Evolutionary conservation across 1,139 yeast genomes (phyloP).

Genomic region (Suhomyces anneliseae): DNA sequence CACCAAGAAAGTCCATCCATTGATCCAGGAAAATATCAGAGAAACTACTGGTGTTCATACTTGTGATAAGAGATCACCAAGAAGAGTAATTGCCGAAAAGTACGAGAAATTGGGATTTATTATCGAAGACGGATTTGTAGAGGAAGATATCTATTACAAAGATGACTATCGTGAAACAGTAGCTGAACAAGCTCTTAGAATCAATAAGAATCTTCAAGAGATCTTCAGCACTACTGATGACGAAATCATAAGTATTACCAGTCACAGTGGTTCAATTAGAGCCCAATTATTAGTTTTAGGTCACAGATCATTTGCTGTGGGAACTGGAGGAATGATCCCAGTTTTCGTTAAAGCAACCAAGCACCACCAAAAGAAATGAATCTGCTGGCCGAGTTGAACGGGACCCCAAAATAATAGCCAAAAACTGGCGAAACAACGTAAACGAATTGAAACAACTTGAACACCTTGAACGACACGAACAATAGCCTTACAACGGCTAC

Average conservation of each 20-base stretch:
- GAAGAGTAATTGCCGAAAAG: constrained; percentile 30
- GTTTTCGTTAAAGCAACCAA: constrained; percentile 38
- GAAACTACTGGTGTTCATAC: constrained; percentile 48
- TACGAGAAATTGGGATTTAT: constrained; percentile 27
- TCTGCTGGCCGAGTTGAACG: too few species aligned
- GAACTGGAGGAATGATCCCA: constrained; percentile 48
- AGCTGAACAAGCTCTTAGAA: constrained; percentile 41
- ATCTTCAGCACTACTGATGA: constrained; percentile 30
- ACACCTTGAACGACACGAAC: too few species aligned
- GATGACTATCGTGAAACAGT: constrained; percentile 42
- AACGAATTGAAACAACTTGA: too few species aligned
- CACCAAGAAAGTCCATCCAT: constrained; percentile 25
- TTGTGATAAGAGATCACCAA: constrained; percentile 44
- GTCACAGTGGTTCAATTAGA: constrained; percentile 43
- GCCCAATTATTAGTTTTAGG: constrained; percentile 43
- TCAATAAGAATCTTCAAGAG: constrained; percentile 36
- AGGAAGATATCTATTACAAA: constrained; percentile 40
- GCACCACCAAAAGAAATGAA: not conserved
- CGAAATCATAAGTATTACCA: constrained; percentile 30
- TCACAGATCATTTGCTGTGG: constrained; percentile 43
- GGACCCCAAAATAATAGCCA: too few species aligned
- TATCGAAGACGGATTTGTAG: constrained; percentile 41
- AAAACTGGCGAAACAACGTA: too few species aligned
- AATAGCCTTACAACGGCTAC: too few species aligned
- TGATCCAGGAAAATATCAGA: constrained; percentile 42